A percentile compares a stretch with the other conserved stretches of the same genome.
Evolutionary conservation across 352 stramenopile genomes (phyloP).

Genomic region (Pythium brachiatum): DNA sequence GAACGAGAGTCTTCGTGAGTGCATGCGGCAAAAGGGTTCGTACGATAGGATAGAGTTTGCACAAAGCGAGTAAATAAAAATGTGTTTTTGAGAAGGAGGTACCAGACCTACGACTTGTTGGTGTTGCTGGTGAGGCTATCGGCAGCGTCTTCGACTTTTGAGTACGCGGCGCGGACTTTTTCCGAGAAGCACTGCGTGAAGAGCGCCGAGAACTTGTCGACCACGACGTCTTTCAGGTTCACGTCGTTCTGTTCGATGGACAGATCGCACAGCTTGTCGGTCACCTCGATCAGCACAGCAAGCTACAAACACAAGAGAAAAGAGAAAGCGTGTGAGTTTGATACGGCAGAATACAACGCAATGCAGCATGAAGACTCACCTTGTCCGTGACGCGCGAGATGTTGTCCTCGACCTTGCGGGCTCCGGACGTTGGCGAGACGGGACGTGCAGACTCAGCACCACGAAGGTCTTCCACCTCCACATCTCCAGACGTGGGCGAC

Average conservation of each 20-base stretch:
- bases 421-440: conserved; percentile 37
- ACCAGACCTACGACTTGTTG: background rate
- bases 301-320: conserved; percentile 30
- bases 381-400: conserved; percentile 61
- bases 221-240: conserved; percentile 67
- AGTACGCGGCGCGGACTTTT: conserved; percentile 52
- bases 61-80: conserved; percentile 15
- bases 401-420: conserved; percentile 67
- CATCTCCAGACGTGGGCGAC: conserved; percentile 25
- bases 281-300: conserved; percentile 48
- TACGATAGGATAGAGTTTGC: conserved; percentile 1
- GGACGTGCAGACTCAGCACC: conserved; percentile 41
- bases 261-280: conserved; percentile 70
- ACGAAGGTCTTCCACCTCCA: conserved; percentile 49
- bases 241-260: conserved; percentile 74
- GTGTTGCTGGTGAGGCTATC: conserved; percentile 4
- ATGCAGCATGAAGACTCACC: conserved; percentile 29
- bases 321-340: background rate
- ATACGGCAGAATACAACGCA: background rate
- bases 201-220: conserved; percentile 57
- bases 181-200: conserved; percentile 82
- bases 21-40: background rate
- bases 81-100: background rate
- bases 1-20: background rate
- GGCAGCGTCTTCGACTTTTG: conserved; percentile 54